Evolutionary conservation across 257 asterid genomes (phyloP).

Genomic region (Solanum chaucha): DNA sequence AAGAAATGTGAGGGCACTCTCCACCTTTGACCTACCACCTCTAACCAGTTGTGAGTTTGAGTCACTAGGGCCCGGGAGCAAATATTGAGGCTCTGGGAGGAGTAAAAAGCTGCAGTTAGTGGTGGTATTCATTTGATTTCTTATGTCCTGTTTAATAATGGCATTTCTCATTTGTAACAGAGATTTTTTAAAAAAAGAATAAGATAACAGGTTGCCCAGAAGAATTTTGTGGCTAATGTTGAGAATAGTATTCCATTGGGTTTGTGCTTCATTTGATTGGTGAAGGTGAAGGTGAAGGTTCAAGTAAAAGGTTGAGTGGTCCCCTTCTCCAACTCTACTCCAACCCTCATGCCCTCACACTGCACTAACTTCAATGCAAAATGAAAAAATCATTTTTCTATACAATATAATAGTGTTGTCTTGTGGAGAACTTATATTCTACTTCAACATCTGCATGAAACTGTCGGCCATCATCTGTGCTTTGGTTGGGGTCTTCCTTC

Average conservation of each 20-base stretch:
- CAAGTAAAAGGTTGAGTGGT: not conserved
- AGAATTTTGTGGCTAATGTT: not conserved
- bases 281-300: not conserved
- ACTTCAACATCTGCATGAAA: not conserved
- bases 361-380: not conserved
- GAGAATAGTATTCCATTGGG: not conserved
- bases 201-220: not conserved
- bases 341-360: not conserved
- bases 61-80: not conserved
- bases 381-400: not conserved
- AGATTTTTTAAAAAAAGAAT: rapidly evolving
- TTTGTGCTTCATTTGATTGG: not conserved
- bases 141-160: not conserved
- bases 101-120: not conserved
- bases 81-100: not conserved
- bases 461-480: not conserved
- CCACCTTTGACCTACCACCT: not conserved
- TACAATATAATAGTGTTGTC: not conserved
- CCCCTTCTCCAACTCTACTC: not conserved
- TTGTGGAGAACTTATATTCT: not conserved
- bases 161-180: not conserved
- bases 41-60: not conserved
- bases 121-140: not conserved
- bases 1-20: not conserved
- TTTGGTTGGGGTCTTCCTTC: not conserved